Evolutionary conservation across 192 early-diverging fungal species (phyloP), one percentile per base, ranked within the genome.

Genomic region (Paraglomus brasilianum): DNA sequence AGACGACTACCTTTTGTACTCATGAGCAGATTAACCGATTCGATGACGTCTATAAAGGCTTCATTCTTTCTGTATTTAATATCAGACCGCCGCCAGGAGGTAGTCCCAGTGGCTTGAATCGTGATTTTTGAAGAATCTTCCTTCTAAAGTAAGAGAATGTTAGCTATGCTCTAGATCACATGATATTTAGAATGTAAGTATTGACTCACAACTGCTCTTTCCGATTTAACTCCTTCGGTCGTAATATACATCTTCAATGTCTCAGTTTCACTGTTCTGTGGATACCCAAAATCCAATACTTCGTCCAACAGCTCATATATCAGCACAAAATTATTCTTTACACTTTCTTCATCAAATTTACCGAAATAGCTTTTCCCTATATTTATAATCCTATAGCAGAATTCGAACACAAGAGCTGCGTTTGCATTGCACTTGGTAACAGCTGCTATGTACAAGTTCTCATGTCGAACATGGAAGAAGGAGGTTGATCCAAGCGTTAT

Each of bases 61-160:
- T 98, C 97, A 76, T 98, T 98, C 80, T 98, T 98, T 68, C 94
- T 85, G 80, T 98, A 96, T 73, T 86, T 89, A 69, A 98, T 95
- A 71, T 96, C 97, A 38, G 91, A 88, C 55, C 93, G 75, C 57
- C 97, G 82, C 95, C 95, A 98, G 15, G 91, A 87, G 41, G 93
- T 95, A 1, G 93, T 92, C 15, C 94, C 94, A 15, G 97, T 99
- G 43, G 94, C 96, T 78, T 97, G 95, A 74, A 95, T 95, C 0
- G 95, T 94, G 62, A 97, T 93, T 69, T 85, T 87, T 58, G 90
- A 83, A 53, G 87, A 87, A 62, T 81, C 72, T 71, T 82, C 82
- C 61, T 52, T 72, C 74, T 63, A 70, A 51, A n/a, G 59, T 57
- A 1, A 58, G 59, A 15, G 52, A 41, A 19, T 71, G 5, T 21